Conservation (phyloP, 768 basidiomycete species). For the Kwoniella heveanensis region DNA sequence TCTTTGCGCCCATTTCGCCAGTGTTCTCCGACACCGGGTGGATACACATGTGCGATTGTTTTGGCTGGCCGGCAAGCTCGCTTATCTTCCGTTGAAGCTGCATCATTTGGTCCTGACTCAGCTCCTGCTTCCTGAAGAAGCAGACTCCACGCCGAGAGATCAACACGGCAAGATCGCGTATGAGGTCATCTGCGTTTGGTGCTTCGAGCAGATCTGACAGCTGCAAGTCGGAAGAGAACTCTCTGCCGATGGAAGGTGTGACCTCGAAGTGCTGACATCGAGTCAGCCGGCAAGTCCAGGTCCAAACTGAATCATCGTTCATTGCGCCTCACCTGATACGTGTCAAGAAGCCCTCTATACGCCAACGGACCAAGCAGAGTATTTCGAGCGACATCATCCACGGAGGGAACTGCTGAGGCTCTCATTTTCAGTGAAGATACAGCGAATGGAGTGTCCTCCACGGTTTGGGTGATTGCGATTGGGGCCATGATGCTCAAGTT, state of each 20-base stretch:
- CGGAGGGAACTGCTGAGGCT: neutral
- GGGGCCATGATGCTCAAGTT: conserved; percentile 3
- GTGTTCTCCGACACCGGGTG: conserved; percentile 54
- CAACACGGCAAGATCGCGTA: conserved; percentile 64
- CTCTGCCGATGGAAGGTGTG: conserved; percentile 66
- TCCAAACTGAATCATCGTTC: neutral
- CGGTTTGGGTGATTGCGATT: conserved; percentile 1
- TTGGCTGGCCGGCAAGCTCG: conserved; percentile 49
- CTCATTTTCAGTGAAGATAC: neutral
- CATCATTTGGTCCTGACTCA: conserved; percentile 47
- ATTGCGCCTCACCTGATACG: conserved; percentile 24
- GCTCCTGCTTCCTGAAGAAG: conserved; percentile 55
- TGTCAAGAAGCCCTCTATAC: conserved; percentile 41
- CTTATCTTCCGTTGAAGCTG: conserved; percentile 43
- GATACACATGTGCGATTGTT: conserved; percentile 41
- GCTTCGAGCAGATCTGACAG: conserved; percentile 60
- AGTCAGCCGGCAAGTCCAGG: neutral
- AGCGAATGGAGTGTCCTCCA: neutral
- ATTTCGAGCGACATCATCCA: conserved; percentile 15
- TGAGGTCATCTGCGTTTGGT: conserved; percentile 61
- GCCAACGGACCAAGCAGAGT: conserved; percentile 31
- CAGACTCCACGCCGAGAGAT: conserved; percentile 55
- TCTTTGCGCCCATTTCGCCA: conserved; percentile 45
- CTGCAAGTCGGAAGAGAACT: conserved; percentile 61
- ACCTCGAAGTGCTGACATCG: conserved; percentile 43